phyloP scores from a whole-genome alignment of 371 early-diverging fungal species.

The Mortierella polycephala region DNA sequence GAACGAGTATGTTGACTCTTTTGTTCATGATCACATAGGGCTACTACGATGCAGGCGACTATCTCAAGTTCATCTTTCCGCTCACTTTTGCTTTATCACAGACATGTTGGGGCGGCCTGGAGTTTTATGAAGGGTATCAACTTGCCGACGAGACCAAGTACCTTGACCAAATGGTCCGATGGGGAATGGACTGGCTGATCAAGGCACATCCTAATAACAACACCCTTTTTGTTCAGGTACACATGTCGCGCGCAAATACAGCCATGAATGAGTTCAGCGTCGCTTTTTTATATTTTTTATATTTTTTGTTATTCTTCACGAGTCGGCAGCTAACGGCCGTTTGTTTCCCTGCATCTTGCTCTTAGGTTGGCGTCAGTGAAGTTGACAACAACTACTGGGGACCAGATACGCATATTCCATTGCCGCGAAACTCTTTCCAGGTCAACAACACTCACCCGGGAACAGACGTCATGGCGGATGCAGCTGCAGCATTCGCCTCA shows the following conservation, averaged over 20 bases:
- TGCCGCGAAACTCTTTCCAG: conserved; percentile 65
- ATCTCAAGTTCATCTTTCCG: conserved; percentile 72
- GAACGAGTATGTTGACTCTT: no score
- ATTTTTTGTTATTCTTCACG: background rate
- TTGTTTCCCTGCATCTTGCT: background rate
- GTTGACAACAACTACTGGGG: conserved; percentile 60
- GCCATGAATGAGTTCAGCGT: background rate
- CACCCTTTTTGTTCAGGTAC: conserved; percentile 57
- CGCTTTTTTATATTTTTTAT: background rate
- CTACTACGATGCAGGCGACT: conserved; percentile 59
- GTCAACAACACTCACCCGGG: conserved; percentile 62
- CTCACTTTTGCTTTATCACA: conserved; percentile 62
- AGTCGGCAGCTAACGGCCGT: background rate
- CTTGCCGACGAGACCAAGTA: conserved; percentile 61
- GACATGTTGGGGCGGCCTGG: conserved; percentile 67
- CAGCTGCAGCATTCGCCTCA: conserved; percentile 72
- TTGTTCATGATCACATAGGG: conserved; percentile 18
- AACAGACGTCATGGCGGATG: conserved; percentile 69
- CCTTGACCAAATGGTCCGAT: conserved; percentile 63
- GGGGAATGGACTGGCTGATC: conserved; percentile 76
- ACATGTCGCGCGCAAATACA: background rate
- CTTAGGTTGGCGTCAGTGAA: conserved; percentile 30
- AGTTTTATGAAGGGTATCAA: conserved; percentile 68
- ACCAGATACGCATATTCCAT: conserved; percentile 59
- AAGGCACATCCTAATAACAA: conserved; percentile 66